Base-by-base conservation (phyloP, 1,284 basidiomycete genomes). In the Rugosomyces carneus region DNA sequence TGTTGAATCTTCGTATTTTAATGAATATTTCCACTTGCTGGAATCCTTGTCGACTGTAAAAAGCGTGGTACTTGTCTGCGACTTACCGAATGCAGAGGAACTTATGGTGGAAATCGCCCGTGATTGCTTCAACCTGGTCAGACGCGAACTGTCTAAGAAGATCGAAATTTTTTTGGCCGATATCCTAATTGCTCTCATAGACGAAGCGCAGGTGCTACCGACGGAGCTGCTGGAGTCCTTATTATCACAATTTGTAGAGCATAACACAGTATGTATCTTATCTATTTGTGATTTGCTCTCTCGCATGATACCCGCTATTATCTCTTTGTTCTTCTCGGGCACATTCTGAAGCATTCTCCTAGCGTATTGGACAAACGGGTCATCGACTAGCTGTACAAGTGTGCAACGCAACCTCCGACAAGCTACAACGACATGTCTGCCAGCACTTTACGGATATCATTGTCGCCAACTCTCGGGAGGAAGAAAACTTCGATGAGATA, bases 41-140 rank as follows among this genome's bases (percentile, higher is more conserved):
- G 92, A 98, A 57, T 91, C 82, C 23, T 75, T 99, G 11, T 90
- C 93, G 4, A 90, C 84, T 26, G 93, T 97, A 60, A 97, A 98
- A 75, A 92, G 88, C 54, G 84, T 97, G 23, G 91, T 94, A 2
- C 79, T 99, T 51, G 82, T 98, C 8, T 93, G 90, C 65, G 94
- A 98, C 64, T 76, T 97, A 4, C 86, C 87, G 0, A 81, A 82
- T 23, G 81, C 85, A 7, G 94, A 98, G 45, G 89, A 93, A 45
- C 76, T 97, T 51, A 84, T 96, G 69, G 66, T 70, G 40, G 81
- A 88, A 24, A 83, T 93, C 54, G 97, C 98, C 64, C 79, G 80
- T 50, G 81, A 83, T 57, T 81, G 94, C 57, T 92, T 96, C 53
- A 76, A 75, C 8, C 75, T 95, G 36, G 82, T 93, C 27, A 74